These are phyloP conservation scores for Protea cynaroides DNA, from an alignment of 164 flowering plant species.

Conservation along the genomic window DNA sequence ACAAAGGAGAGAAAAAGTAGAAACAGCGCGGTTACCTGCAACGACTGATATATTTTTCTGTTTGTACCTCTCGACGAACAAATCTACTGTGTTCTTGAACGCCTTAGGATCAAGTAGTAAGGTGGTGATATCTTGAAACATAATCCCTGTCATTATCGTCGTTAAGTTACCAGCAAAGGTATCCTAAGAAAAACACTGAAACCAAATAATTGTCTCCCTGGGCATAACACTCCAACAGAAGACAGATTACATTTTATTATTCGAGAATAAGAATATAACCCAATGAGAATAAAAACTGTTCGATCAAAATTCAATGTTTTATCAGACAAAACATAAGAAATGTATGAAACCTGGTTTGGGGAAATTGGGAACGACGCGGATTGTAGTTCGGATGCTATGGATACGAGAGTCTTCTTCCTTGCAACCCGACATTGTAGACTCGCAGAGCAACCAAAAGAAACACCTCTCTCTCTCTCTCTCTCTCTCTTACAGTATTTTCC, in stretches of 20 bases:
- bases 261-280: not conserved
- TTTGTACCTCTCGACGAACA: constrained; percentile 90
- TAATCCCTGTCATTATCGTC: constrained; percentile 54
- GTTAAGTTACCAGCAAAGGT: not conserved
- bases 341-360: constrained; percentile 62
- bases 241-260: too few relatives aligned
- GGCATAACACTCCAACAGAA: too few relatives aligned
- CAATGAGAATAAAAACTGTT: too few relatives aligned
- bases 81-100: constrained; percentile 81
- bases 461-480: not conserved
- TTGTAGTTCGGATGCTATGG: constrained; percentile 54
- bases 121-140: constrained; percentile 93
- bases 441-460: too few relatives aligned
- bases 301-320: too few relatives aligned
- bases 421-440: constrained; percentile 54
- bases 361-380: constrained; percentile 83
- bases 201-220: too few relatives aligned
- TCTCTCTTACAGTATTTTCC: too few relatives aligned
- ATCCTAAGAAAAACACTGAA: too few relatives aligned
- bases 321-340: not conserved
- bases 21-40: constrained; percentile 47
- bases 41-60: constrained; percentile 77
- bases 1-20: not conserved
- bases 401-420: constrained; percentile 64
- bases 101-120: constrained; percentile 75